A percentile compares a stretch with the other conserved stretches of the same genome.
phyloP scores from a whole-genome alignment of 2,329 filamentous ascomycete species.

The Aspergillus hiratsukae region DNA sequence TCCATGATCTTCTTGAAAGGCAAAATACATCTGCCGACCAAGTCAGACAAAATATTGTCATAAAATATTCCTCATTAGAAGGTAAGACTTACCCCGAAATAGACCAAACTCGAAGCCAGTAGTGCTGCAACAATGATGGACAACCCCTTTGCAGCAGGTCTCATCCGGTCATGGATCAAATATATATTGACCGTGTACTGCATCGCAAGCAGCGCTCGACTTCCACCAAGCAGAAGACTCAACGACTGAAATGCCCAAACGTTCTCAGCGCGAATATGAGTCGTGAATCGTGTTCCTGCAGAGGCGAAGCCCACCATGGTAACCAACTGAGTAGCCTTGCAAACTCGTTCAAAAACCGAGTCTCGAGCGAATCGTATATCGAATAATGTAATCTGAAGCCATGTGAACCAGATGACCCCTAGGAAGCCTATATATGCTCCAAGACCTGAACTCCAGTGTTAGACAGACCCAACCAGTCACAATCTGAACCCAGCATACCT shows the following conservation, averaged over 20 bases:
- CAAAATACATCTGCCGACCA: slow-evolving; percentile 29
- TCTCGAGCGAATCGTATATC: slow-evolving; percentile 64
- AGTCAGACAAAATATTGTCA: slow-evolving; percentile 2
- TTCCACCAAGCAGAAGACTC: slow-evolving; percentile 46
- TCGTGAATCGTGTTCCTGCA: slow-evolving; percentile 47
- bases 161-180: slow-evolving; percentile 26
- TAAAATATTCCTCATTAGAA: not conserved
- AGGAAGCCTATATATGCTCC: slow-evolving; percentile 51
- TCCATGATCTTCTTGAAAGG: slow-evolving; percentile 21
- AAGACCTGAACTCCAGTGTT: slow-evolving; percentile 25
- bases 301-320: slow-evolving; percentile 64
- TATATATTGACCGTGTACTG: slow-evolving; percentile 48
- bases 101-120: slow-evolving; percentile 23
- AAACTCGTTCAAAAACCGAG: slow-evolving; percentile 58
- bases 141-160: slow-evolving; percentile 22
- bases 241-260: slow-evolving; percentile 43
- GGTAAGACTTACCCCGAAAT: slow-evolving; percentile 23
- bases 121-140: slow-evolving; percentile 27
- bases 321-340: slow-evolving; percentile 57
- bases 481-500: slow-evolving; percentile 20
- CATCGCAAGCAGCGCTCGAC: slow-evolving; percentile 49
- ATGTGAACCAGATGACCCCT: slow-evolving; percentile 63
- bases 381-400: slow-evolving; percentile 60
- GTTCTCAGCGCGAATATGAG: slow-evolving; percentile 36
- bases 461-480: slow-evolving; percentile 9